phyloP scores from a whole-genome alignment of 2,329 filamentous ascomycete genomes.

The Chrysosporium queenslandicum region DNA sequence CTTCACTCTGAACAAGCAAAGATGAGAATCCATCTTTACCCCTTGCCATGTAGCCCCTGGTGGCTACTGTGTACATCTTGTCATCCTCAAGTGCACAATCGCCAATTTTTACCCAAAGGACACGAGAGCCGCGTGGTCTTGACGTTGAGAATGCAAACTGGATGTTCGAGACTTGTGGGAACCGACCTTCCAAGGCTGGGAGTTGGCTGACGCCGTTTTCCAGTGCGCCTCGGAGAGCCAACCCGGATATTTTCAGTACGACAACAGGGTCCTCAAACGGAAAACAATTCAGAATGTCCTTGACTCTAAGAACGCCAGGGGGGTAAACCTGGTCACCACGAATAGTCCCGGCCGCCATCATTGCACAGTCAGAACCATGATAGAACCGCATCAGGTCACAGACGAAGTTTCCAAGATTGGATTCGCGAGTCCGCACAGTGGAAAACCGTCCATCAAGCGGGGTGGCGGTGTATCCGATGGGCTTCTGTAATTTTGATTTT shows the following conservation, averaged over 20 bases:
- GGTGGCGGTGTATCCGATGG: constrained; percentile 70
- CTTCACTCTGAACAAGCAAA: constrained; percentile 64
- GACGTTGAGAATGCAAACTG: constrained; percentile 60
- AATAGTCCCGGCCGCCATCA: constrained; percentile 80
- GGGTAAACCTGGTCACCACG: constrained; percentile 82
- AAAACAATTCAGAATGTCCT: constrained; percentile 80
- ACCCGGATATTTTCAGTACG: constrained; percentile 60
- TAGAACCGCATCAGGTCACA: constrained; percentile 84
- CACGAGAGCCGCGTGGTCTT: constrained; percentile 50
- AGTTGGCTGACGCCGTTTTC: constrained; percentile 76
- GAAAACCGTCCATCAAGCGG: constrained; percentile 80
- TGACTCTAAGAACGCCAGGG: constrained; percentile 64
- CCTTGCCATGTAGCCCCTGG: constrained; percentile 77
- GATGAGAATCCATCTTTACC: constrained; percentile 78
- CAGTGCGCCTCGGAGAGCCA: constrained; percentile 64
- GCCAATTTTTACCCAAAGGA: constrained; percentile 53
- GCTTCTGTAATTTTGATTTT: constrained; percentile 66
- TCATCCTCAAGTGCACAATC: constrained; percentile 52
- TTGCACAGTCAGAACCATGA: constrained; percentile 66
- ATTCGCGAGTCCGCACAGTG: constrained; percentile 66
- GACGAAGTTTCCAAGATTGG: constrained; percentile 82
- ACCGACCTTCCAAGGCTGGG: constrained; percentile 73
- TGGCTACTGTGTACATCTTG: constrained; percentile 62
- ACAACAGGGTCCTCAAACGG: constrained; percentile 88
- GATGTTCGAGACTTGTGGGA: constrained; percentile 81